These are phyloP conservation scores for Teunomyces gatunensis DNA, from an alignment of 805 yeast genomes.

Conservation along the genomic window DNA sequence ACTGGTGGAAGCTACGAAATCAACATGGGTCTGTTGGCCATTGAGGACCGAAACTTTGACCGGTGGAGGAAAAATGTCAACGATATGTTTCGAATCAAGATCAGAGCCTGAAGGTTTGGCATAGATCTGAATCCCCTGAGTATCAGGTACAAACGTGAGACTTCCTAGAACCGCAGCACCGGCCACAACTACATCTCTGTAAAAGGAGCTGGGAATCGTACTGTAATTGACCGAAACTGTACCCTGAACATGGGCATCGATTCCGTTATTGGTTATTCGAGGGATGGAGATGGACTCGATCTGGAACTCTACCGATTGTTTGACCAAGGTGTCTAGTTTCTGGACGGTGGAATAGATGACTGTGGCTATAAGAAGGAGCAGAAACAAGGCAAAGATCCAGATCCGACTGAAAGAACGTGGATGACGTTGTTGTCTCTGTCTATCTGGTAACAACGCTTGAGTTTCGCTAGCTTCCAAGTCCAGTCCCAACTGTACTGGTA, in stretches of 20 bases:
- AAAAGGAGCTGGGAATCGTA: slow-evolving; percentile 18
- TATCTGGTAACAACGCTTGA: background rate
- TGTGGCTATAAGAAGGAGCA: slow-evolving; percentile 1
- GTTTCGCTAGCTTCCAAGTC: slow-evolving; percentile 1
- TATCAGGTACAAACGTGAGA: slow-evolving; percentile 18
- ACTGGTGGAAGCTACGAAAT: slow-evolving; percentile 19
- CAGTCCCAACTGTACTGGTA: too few species aligned
- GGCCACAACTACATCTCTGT: slow-evolving; percentile 17
- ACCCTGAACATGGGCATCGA: slow-evolving; percentile 27
- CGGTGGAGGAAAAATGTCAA: slow-evolving; percentile 25
- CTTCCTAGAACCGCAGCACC: slow-evolving; percentile 23
- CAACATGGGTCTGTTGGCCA: slow-evolving; percentile 19
- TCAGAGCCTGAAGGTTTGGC: slow-evolving; percentile 12
- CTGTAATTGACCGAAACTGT: slow-evolving; percentile 26
- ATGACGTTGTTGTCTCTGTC: background rate
- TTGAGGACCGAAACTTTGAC: slow-evolving; percentile 20
- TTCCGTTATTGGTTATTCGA: slow-evolving; percentile 23
- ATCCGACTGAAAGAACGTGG: background rate
- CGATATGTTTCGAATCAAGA: slow-evolving; percentile 17
- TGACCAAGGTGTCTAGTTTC: slow-evolving; percentile 13
- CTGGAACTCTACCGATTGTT: slow-evolving; percentile 20
- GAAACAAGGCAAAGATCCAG: too few species aligned
- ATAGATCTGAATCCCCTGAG: slow-evolving; percentile 17
- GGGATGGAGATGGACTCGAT: slow-evolving; percentile 23
- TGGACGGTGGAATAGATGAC: slow-evolving; percentile 2